Base-by-base conservation (phyloP, 495 filamentous ascomycete genomes). In the Astrothelium subdiscretum region DNA sequence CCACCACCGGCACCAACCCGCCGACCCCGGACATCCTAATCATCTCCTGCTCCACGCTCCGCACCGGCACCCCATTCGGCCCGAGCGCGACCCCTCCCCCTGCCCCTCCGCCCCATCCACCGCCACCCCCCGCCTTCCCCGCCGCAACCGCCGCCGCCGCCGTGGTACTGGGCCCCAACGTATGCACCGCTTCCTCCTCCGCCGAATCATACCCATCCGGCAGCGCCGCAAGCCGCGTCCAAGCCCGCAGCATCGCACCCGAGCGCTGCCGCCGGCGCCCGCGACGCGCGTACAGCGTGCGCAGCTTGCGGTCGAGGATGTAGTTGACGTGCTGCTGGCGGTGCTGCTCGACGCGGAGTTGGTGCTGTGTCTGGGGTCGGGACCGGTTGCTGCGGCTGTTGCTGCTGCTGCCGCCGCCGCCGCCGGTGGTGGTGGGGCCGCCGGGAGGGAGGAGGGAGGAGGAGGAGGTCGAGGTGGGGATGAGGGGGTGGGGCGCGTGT, bases 301-400 rank as follows among this genome's bases (percentile, higher is more conserved):
- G 81, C 2, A 86, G 75, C 35, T 77, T 88, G 22, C 87, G 85
- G 66, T 89, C 83, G 32, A 98, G 82, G 51, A 94, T 85, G 68
- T 94, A 89, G 59, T 96, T 87, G 44, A 96, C 89, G 15, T 90
- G 87, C 72, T 94, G 85, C 40, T 85, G 88, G 10, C 95, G 82
- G 70, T 96, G 96, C 54, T 87, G 83, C 67, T 96, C 90, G 3
- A 97, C 89, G 8, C 92, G 94, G 31, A 95, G 78, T 69, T 98
- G 94, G 72, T 98, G 94, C 11, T 90, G 87, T 0, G 94, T 98
- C 22, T 95, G 81, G 3, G 91, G 92, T 5, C 94, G 83, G 2
- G 87, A 83, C n/a, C 87, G 84, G 60, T 85, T 83, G n/a, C 42
- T 3, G 42, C 42, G 3, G 42, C 42, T 18, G n/a, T 18, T 18